phyloP scores from a whole-genome alignment of 2,329 filamentous ascomycete species.

The Diaporthe sp. region DNA sequence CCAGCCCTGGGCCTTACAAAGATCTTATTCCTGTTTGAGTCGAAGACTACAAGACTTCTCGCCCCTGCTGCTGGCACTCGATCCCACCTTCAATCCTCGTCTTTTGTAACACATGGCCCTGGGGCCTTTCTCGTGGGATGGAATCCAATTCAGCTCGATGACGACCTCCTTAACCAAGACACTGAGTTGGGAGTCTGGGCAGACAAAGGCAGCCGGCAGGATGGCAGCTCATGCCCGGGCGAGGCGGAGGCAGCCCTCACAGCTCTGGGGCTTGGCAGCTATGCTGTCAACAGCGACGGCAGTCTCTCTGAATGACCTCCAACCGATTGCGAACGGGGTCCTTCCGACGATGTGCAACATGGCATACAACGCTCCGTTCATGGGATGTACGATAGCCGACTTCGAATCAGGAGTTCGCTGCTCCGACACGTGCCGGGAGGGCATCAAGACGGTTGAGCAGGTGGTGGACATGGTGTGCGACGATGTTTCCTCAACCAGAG shows the following conservation, averaged over 20 bases:
- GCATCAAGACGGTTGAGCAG: constrained; percentile 84
- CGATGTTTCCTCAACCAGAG: constrained; percentile 70
- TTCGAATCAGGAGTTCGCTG: constrained; percentile 54
- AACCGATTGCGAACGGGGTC: constrained; percentile 55
- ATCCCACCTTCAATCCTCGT: neutral
- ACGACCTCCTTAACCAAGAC: neutral
- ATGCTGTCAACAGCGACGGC: constrained; percentile 48
- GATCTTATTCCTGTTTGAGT: constrained; percentile 15
- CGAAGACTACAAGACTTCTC: constrained; percentile 13
- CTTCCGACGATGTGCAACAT: constrained; percentile 55
- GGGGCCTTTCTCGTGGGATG: constrained; percentile 23
- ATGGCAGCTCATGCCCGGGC: constrained; percentile 33
- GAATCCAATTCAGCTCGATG: constrained; percentile 24
- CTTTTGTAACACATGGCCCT: constrained; percentile 11
- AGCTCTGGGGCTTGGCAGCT: constrained; percentile 40
- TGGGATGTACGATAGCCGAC: constrained; percentile 54
- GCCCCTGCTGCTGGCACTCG: neutral
- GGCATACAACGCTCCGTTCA: constrained; percentile 59
- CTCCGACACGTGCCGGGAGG: constrained; percentile 54
- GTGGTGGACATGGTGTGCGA: constrained; percentile 80
- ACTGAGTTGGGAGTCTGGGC: constrained; percentile 1
- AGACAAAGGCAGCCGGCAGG: constrained; percentile 4
- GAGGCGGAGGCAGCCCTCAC: constrained; percentile 34
- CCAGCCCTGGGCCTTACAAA: constrained; percentile 5
- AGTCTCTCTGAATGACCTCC: constrained; percentile 57